Evolutionary conservation across 495 filamentous ascomycete genomes (phyloP).

Genomic region (Talaromyces thailandensis): DNA sequence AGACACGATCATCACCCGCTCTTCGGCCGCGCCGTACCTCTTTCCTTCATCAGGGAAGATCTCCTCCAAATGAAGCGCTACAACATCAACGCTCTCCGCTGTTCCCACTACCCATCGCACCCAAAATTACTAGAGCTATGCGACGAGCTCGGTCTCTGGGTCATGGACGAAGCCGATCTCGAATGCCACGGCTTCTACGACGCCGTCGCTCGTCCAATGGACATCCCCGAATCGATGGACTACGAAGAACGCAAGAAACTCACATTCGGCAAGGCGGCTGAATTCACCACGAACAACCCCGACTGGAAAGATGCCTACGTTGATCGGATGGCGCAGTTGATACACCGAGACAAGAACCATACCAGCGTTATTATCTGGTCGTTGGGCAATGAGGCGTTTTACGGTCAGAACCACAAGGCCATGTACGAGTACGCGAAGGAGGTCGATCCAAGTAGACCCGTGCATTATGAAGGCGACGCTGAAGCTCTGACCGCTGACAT

Average conservation of each 20-base stretch:
- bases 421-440: conserved; percentile 55
- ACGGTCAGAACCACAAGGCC: conserved; percentile 50
- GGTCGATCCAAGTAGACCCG: conserved; percentile 44
- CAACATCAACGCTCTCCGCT: conserved; percentile 57
- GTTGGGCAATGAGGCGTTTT: conserved; percentile 62
- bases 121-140: conserved; percentile 49
- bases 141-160: conserved; percentile 60
- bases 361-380: conserved; percentile 61
- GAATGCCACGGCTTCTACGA: conserved; percentile 61
- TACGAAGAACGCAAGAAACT: conserved; percentile 46
- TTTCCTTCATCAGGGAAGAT: conserved; percentile 46
- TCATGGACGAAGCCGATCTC: conserved; percentile 64
- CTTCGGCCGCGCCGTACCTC: conserved; percentile 49
- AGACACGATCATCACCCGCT: conserved; percentile 55
- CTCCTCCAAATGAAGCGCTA: conserved; percentile 58
- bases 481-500: conserved; percentile 53
- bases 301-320: conserved; percentile 56
- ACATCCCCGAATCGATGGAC: conserved; percentile 39
- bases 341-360: conserved; percentile 59
- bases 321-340: conserved; percentile 53
- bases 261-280: conserved; percentile 39
- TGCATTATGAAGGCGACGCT: conserved; percentile 61
- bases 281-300: conserved; percentile 53
- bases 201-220: conserved; percentile 33
- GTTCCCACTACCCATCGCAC: conserved; percentile 54